Evolutionary conservation across 768 basidiomycete genomes (phyloP), one percentile per base, ranked within the genome.

Genomic region (Podaxis rugospora): DNA sequence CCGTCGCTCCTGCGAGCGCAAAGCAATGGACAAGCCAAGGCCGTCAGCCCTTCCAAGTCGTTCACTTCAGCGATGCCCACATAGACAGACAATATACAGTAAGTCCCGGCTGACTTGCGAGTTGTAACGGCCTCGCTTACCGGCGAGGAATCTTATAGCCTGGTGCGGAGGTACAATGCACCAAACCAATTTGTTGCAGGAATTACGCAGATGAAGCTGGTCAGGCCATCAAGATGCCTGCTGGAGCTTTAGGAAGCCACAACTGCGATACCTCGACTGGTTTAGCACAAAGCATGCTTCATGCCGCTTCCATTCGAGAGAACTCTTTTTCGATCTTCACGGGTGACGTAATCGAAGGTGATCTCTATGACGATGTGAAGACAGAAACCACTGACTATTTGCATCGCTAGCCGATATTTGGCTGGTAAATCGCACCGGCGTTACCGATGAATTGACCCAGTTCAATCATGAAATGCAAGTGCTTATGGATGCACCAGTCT

Each of bases 1-100:
- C 83, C 2, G 53, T 76, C 2, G 67, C 74, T 6, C 79, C 82
- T 1, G 57, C 68, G 1, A 68, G 70, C 13, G 75, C 76, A 4
- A 74, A 72, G 50, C 61, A 60, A 1, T 76, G 74, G 61, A 64
- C 57, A 3, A 78, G 78, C 3, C 68, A 66, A 1, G 78, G 81
- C 4, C 74, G 72, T 51, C 23, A 71, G 21, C 80, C 84, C 0
- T 79, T 86, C 67, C 77, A 83, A 63, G 82, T 86, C 5, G 78
- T 79, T 0, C 86, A 88, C 66, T 80, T 88, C 67, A 84, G 82
- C 65, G 86, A 87, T 66, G 80, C 81, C 4, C 86, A 88, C 64
- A 81, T 88, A 37, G 86, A 87, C 65, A 73, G 83, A 32, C 65
- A 76, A 5, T 87, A 87, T 65, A 71, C 74, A 21, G 84, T 84